Conservation (phyloP, 129 eudicot species). For the Lactuca sativa region DNA sequence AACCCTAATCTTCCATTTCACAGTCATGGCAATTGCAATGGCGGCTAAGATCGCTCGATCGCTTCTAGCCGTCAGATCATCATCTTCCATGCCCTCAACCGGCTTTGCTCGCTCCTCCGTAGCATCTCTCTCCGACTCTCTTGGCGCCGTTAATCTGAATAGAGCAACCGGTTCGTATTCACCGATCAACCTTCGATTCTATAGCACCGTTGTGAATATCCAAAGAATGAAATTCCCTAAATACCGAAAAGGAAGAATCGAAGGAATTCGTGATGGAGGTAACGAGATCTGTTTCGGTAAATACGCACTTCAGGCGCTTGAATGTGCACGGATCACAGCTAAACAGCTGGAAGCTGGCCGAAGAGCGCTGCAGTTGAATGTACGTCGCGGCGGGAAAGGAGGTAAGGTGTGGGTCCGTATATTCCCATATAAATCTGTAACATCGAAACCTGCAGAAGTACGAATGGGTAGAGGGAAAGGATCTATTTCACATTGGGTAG, state of each 20-base stretch:
- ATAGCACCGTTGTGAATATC: background rate
- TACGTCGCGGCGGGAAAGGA: slow-evolving; percentile 40
- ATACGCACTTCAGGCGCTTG: slow-evolving; percentile 37
- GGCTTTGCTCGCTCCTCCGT: background rate
- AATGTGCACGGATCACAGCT: slow-evolving; percentile 22
- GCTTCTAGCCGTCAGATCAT: slow-evolving; percentile 10
- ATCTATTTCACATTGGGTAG: slow-evolving; percentile 36
- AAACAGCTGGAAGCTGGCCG: slow-evolving; percentile 46
- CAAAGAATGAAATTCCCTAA: slow-evolving; percentile 35
- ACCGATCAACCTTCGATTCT: slow-evolving; percentile 8
- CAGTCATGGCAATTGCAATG: slow-evolving; percentile 16
- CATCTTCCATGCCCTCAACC: background rate
- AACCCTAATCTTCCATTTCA: slow-evolving; percentile 20
- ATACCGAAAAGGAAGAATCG: slow-evolving; percentile 34
- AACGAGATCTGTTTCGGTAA: slow-evolving; percentile 33
- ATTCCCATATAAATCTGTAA: slow-evolving; percentile 39
- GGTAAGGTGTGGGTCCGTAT: slow-evolving; percentile 45
- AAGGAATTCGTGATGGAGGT: slow-evolving; percentile 32
- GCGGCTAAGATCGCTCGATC: slow-evolving; percentile 19
- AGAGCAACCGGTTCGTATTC: background rate
- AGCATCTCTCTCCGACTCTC: slow-evolving; percentile 18
- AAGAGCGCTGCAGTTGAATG: slow-evolving; percentile 32
- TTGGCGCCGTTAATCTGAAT: background rate
- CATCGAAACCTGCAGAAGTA: slow-evolving; percentile 38
- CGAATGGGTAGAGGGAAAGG: slow-evolving; percentile 52